These are phyloP conservation scores for Lentinula raphanica DNA, from an alignment of 768 basidiomycete genomes.

Conservation along the genomic window DNA sequence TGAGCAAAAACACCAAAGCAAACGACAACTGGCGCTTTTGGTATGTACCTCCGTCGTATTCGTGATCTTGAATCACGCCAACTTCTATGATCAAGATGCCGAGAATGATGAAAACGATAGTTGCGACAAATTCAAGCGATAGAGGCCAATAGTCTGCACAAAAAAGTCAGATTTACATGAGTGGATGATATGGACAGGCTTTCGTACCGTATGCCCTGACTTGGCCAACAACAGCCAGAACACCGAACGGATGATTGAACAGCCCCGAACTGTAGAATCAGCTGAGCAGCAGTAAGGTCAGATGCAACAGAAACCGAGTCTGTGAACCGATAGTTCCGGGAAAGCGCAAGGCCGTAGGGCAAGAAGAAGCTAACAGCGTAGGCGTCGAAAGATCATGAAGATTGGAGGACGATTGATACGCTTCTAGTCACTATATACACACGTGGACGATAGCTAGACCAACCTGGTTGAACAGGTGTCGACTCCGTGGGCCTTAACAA, in stretches of 20 bases:
- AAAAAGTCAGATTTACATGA: neutral
- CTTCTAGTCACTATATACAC: too few relatives aligned
- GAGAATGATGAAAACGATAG: slow-evolving; percentile 72
- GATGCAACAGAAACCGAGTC: slow-evolving; percentile 83
- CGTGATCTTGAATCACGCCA: slow-evolving; percentile 64
- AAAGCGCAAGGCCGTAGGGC: slow-evolving; percentile 81
- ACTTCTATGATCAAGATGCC: slow-evolving; percentile 78
- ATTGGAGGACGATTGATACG: too few relatives aligned
- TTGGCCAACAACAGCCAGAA: slow-evolving; percentile 79
- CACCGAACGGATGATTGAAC: slow-evolving; percentile 56
- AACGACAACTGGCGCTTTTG: slow-evolving; percentile 80
- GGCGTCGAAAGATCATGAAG: slow-evolving; percentile 87
- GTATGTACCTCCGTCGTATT: slow-evolving; percentile 69
- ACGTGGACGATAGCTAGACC: too few relatives aligned
- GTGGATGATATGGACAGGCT: neutral
- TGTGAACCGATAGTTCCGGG: slow-evolving; percentile 80
- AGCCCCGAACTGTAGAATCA: slow-evolving; percentile 76
- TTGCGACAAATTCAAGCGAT: slow-evolving; percentile 74
- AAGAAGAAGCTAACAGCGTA: slow-evolving; percentile 86
- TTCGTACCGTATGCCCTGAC: slow-evolving; percentile 70
- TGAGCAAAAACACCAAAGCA: slow-evolving; percentile 77
- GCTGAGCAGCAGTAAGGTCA: slow-evolving; percentile 81
- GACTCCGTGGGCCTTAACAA: too few relatives aligned
- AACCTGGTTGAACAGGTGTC: too few relatives aligned
- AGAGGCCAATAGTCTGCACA: slow-evolving; percentile 78